Evolutionary conservation across 176 grass and related monocot genomes (phyloP).

Genomic region (Carex cristatella): DNA sequence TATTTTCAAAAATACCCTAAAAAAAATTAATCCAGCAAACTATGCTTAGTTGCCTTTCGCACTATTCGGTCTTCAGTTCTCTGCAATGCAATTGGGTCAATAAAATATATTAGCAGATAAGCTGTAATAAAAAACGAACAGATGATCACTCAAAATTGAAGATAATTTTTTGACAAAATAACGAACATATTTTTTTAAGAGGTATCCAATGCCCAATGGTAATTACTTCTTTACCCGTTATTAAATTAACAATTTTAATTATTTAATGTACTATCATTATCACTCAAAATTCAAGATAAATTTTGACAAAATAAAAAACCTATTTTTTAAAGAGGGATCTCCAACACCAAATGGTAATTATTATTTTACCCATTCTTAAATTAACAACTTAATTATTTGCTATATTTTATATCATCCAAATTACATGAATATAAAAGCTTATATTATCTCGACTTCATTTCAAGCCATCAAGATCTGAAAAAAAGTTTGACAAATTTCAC

Average conservation of each 20-base stretch:
- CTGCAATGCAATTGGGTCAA: constrained; percentile 40
- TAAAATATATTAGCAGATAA: neutral
- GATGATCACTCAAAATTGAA: neutral
- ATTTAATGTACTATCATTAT: neutral
- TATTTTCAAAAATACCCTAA: constrained; percentile 56
- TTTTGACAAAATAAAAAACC: neutral
- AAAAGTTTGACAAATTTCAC: neutral
- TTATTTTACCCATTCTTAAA: neutral
- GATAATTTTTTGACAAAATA: neutral
- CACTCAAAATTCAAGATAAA: too few species aligned
- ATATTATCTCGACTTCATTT: neutral
- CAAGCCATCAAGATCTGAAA: neutral
- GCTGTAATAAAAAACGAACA: neutral
- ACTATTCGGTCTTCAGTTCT: constrained; percentile 40
- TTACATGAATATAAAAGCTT: neutral
- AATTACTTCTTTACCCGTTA: neutral
- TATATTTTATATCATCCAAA: neutral
- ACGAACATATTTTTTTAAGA: neutral
- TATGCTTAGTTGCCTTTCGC: constrained; percentile 20
- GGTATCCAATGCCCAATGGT: neutral
- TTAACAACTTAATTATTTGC: neutral
- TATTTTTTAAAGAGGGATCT: neutral
- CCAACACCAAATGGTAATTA: neutral
- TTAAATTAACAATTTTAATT: neutral
- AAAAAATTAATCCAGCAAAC: constrained; percentile 40